phyloP scores from a whole-genome alignment of 2,329 filamentous ascomycete genomes.

The Teratosphaeria nubilosa region DNA sequence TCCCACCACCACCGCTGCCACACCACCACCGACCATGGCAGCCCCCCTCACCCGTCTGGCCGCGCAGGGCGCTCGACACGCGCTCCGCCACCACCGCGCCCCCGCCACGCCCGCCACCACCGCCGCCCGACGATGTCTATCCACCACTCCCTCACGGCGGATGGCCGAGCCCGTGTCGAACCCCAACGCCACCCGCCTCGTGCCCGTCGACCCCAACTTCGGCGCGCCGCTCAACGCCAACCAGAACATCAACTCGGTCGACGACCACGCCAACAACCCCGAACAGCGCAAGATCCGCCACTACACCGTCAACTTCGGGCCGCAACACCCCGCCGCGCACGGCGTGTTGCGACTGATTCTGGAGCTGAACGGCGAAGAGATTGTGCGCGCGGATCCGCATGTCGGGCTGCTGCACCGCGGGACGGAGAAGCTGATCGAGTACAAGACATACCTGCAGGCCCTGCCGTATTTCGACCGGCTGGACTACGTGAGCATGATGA shows the following conservation, averaged over 20 bases:
- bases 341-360: constrained; percentile 95
- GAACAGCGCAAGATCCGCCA: constrained; percentile 82
- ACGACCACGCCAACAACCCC: constrained; percentile 36
- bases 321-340: constrained; percentile 96
- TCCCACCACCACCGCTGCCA: constrained; percentile 5
- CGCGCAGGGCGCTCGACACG: constrained; percentile 54
- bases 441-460: constrained; percentile 98
- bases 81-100: constrained; percentile 43
- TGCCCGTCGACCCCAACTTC: constrained; percentile 58
- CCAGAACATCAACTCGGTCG: constrained; percentile 33
- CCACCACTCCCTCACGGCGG: constrained; percentile 52
- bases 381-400: constrained; percentile 90
- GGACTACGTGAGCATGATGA: constrained; percentile 99
- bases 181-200: constrained; percentile 46
- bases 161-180: constrained; percentile 47
- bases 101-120: constrained; percentile 22
- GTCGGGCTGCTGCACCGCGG: constrained; percentile 92
- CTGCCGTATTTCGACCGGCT: constrained; percentile 97
- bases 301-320: constrained; percentile 99
- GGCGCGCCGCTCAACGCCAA: constrained; percentile 37
- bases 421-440: constrained; percentile 99
- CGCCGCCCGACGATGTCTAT: constrained; percentile 53
- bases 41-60: constrained; percentile 62
- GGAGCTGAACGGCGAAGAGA: constrained; percentile 95
- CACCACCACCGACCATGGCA: constrained; percentile 46